A percentile compares a stretch with the other conserved stretches of the same genome.
These are phyloP conservation scores for Spathaspora boniae DNA, from an alignment of 805 yeast species.

Conservation along the genomic window DNA sequence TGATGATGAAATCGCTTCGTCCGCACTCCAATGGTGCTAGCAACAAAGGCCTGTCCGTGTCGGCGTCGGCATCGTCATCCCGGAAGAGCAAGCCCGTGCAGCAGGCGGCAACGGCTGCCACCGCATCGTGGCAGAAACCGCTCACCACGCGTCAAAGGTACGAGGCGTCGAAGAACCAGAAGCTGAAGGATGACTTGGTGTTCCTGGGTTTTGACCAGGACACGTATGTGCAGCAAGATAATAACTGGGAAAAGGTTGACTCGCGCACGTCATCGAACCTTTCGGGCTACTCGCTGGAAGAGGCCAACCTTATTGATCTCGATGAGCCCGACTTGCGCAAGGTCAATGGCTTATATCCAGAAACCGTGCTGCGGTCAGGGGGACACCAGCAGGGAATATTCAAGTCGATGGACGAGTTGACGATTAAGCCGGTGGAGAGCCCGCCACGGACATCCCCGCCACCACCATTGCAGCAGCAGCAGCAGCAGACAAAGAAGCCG, in stretches of 20 bases:
- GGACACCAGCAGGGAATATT: constrained; percentile 3
- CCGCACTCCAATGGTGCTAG: constrained; percentile 14
- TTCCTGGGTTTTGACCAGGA: constrained; percentile 42
- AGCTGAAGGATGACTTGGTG: constrained; percentile 17
- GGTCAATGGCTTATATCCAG: constrained; percentile 1
- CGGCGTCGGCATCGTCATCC: constrained; percentile 6
- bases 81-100: constrained; percentile 8
- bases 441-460: too few species aligned
- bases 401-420: constrained; percentile 12
- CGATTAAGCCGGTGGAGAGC: constrained; percentile 10
- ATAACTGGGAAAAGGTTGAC: constrained; percentile 3
- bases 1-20: constrained; percentile 32
- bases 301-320: constrained; percentile 7
- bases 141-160: constrained; percentile 3
- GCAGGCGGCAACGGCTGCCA: constrained; percentile 31
- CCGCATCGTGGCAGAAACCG: constrained; percentile 26
- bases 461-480: background rate
- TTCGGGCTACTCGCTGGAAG: constrained; percentile 5
- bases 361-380: too few species aligned
- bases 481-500: background rate
- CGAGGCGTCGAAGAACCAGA: constrained; percentile 6
- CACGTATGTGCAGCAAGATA: constrained; percentile 1
- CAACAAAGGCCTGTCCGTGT: constrained; percentile 1
- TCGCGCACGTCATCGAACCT: constrained; percentile 10
- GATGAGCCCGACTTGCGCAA: constrained; percentile 5